Evolutionary conservation across 768 basidiomycete genomes (phyloP).

Genomic region (Pluteus cervinus): DNA sequence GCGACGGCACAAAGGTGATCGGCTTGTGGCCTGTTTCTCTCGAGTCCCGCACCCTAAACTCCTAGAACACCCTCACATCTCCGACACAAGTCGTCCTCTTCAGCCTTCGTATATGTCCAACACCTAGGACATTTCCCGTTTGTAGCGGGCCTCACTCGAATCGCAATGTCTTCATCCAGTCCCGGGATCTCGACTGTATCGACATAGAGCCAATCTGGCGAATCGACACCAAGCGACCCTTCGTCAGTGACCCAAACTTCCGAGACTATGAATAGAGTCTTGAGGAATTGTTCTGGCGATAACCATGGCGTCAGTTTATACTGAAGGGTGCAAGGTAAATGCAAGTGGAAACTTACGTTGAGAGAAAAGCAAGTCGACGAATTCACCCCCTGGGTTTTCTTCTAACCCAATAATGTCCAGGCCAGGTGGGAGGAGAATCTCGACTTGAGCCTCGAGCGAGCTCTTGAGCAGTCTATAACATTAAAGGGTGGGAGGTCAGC

Average conservation of each 20-base stretch:
- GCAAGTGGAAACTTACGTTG: slow-evolving; percentile 32
- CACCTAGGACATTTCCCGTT: slow-evolving; percentile 82
- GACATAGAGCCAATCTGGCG: slow-evolving; percentile 45
- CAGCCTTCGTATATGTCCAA: slow-evolving; percentile 67
- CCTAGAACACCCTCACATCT: slow-evolving; percentile 44
- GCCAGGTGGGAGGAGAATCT: slow-evolving; percentile 47
- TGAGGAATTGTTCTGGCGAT: slow-evolving; percentile 52
- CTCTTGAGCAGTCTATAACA: slow-evolving; percentile 58
- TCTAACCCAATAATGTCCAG: too few species aligned
- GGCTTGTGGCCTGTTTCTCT: too few species aligned
- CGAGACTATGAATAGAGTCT: slow-evolving; percentile 79
- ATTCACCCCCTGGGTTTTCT: slow-evolving; percentile 14
- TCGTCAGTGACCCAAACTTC: slow-evolving; percentile 50
- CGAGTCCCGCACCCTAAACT: not conserved
- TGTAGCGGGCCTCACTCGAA: slow-evolving; percentile 59
- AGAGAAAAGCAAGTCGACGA: slow-evolving; percentile 30
- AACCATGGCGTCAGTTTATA: not conserved
- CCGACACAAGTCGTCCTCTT: slow-evolving; percentile 50
- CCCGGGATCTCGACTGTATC: slow-evolving; percentile 22
- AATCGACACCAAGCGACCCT: slow-evolving; percentile 29
- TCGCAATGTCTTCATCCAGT: slow-evolving; percentile 28
- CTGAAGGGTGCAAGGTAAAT: not conserved
- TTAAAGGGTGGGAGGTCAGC: slow-evolving; percentile 5
- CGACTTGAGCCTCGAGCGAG: slow-evolving; percentile 72
- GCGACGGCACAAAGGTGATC: too few species aligned